Evolutionary conservation across 768 basidiomycete genomes (phyloP).

Genomic region (Pleurotus eryngii): DNA sequence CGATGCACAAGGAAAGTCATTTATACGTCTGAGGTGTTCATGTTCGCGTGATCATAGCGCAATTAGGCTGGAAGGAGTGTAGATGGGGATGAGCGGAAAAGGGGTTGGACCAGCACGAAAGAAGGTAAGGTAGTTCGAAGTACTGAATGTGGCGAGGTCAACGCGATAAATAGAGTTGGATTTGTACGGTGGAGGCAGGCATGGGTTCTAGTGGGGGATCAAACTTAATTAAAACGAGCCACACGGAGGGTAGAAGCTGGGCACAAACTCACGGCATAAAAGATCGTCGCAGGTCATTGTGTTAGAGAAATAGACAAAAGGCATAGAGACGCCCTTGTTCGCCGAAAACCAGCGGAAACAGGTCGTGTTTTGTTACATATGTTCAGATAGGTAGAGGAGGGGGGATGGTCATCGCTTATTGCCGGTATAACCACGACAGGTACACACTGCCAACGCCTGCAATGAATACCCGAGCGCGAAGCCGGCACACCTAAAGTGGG

Average conservation of each 20-base stretch:
- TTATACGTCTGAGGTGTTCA: not conserved
- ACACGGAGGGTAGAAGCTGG: not conserved
- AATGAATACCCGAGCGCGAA: conserved; percentile 74
- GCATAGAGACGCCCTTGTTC: not conserved
- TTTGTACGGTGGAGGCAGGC: not conserved
- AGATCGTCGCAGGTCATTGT: conserved; percentile 6
- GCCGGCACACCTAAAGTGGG: conserved; percentile 61
- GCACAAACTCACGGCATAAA: conserved; percentile 3
- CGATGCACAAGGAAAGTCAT: not conserved
- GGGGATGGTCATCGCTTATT: conserved; percentile 32
- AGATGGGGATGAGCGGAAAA: not conserved
- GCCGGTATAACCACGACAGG: conserved; percentile 70
- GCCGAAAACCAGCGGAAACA: no score
- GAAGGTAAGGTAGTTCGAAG: not conserved
- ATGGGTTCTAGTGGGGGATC: not conserved
- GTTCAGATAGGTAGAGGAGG: not conserved
- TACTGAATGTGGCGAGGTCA: not conserved
- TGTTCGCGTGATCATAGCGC: not conserved
- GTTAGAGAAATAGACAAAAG: not conserved
- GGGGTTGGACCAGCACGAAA: not conserved
- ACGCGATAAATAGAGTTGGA: not conserved
- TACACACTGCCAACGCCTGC: conserved; percentile 74
- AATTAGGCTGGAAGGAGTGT: conserved; percentile 1
- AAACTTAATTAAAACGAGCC: not conserved
- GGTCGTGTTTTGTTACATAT: conserved; percentile 1